Conservation (phyloP, 305 asterid species). For the Rubia peregrina region DNA sequence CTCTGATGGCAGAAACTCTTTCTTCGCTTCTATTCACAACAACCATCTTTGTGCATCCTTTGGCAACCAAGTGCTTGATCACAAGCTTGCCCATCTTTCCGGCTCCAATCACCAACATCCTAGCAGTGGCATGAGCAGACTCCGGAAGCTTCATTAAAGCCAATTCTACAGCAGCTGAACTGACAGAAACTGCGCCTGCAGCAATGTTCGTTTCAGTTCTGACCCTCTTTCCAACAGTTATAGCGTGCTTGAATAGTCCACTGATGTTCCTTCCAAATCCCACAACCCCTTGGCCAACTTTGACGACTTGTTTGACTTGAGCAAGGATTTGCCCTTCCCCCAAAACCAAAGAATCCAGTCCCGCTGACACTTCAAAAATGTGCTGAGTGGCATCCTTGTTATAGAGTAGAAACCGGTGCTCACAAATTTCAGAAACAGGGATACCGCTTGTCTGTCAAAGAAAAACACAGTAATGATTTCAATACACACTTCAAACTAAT, state of each 20-base stretch:
- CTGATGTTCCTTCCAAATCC: constrained; percentile 96
- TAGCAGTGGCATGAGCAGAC: constrained; percentile 54
- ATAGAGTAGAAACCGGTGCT: constrained; percentile 82
- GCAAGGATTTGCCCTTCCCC: constrained; percentile 98
- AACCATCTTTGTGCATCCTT: constrained; percentile 87
- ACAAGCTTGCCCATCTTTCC: constrained; percentile 99
- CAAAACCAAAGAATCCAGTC: constrained; percentile 84
- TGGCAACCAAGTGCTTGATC: constrained; percentile 88
- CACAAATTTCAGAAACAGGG: constrained; percentile 67
- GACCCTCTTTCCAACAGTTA: constrained; percentile 91
- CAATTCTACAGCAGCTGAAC: constrained; percentile 96
- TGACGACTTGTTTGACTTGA: constrained; percentile 95
- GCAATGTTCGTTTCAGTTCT: constrained; percentile 91
- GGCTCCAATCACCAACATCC: constrained; percentile 84
- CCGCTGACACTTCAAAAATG: constrained; percentile 91
- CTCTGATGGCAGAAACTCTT: constrained; percentile 66
- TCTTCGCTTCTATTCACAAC: constrained; percentile 84
- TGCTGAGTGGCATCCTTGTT: constrained; percentile 93
- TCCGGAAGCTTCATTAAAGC: constrained; percentile 90
- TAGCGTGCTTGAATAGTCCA: constrained; percentile 97
- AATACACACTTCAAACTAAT: not conserved
- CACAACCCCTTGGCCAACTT: constrained; percentile 80
- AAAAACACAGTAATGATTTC: constrained; percentile 4
- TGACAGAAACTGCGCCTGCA: constrained; percentile 93
- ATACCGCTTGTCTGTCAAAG: constrained; percentile 81